phyloP scores from a whole-genome alignment of 345 rosid genomes.

The Lepidium aucheri region DNA sequence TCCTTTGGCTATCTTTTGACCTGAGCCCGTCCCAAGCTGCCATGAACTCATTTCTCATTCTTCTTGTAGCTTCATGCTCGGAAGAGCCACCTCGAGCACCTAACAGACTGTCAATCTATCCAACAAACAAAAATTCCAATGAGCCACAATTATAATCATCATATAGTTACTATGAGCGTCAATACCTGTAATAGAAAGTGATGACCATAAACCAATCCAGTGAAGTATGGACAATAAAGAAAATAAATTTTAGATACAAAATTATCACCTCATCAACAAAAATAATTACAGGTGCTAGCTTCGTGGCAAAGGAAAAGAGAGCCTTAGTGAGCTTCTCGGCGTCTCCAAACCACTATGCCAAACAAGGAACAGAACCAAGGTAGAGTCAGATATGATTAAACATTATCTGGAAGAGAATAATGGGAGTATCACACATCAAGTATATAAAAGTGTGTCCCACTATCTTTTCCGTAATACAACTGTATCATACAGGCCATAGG shows the following conservation, averaged over 20 bases:
- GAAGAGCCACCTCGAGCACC: slow-evolving; percentile 96
- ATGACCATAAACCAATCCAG: background rate
- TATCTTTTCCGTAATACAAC: background rate
- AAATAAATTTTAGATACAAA: background rate
- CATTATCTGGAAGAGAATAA: background rate
- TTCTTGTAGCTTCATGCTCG: slow-evolving; percentile 94
- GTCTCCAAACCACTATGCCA: slow-evolving; percentile 92
- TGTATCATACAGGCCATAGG: no score
- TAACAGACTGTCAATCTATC: slow-evolving; percentile 84
- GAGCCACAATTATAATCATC: no score
- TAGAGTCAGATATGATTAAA: background rate
- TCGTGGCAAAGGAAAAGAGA: slow-evolving; percentile 88
- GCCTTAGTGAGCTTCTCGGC: slow-evolving; percentile 98
- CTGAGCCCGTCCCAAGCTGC: slow-evolving; percentile 99
- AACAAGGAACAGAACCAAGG: slow-evolving; percentile 7
- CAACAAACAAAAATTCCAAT: background rate
- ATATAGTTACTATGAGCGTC: background rate
- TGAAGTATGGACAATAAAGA: background rate
- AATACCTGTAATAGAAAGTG: background rate
- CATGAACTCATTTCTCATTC: slow-evolving; percentile 99
- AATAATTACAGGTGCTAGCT: slow-evolving; percentile 85
- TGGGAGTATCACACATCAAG: background rate
- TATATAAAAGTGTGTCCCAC: background rate
- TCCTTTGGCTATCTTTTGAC: slow-evolving; percentile 88
- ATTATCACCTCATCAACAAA: slow-evolving; percentile 88